phyloP scores from a whole-genome alignment of 2,329 filamentous ascomycete species.

The Venturia aucupariae region DNA sequence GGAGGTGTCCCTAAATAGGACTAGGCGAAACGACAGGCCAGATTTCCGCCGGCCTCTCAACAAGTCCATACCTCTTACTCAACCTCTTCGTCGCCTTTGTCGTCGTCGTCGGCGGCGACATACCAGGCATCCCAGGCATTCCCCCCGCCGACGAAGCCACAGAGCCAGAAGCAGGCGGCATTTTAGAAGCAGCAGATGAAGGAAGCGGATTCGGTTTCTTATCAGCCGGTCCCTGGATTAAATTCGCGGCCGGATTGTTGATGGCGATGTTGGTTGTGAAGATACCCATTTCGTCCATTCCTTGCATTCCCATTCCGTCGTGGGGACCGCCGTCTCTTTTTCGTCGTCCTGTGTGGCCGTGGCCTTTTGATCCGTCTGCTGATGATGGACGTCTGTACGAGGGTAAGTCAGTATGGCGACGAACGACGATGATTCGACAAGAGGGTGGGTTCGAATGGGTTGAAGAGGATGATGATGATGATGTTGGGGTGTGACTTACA shows the following conservation, averaged over 20 bases:
- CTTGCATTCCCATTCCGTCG: not conserved
- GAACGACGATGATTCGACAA: too few relatives aligned
- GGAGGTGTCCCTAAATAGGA: not conserved
- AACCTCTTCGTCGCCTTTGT: not conserved
- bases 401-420: not conserved
- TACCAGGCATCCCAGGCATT: not conserved
- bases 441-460: too few relatives aligned
- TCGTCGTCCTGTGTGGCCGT: not conserved
- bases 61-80: conserved; percentile 6
- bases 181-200: not conserved
- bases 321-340: not conserved
- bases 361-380: not conserved
- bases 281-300: conserved; percentile 12
- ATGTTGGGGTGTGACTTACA: not conserved
- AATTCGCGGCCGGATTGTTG: not conserved
- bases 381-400: not conserved
- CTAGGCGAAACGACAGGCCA: not conserved
- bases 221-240: not conserved
- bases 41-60: not conserved
- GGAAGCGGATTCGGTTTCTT: not conserved
- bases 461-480: not conserved
- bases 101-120: not conserved
- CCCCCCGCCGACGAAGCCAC: not conserved
- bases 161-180: not conserved
- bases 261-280: conserved; percentile 10